Percentiles rank a stretch among this genome's conserved stretches.
Conservation (phyloP, 768 basidiomycete species). For the Mycena galericulata region DNA sequence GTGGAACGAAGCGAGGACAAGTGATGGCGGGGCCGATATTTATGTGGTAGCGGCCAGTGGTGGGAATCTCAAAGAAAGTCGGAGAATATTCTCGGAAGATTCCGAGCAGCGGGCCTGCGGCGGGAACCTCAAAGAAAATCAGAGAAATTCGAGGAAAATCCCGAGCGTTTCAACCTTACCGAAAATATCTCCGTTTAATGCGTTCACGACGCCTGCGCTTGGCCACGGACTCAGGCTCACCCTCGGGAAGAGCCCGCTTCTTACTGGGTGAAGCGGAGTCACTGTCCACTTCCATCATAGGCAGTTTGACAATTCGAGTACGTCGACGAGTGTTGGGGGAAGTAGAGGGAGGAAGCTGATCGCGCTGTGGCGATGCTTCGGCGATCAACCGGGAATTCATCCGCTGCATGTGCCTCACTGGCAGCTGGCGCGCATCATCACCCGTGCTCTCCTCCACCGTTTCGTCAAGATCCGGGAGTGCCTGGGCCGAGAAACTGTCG, state of each 20-base stretch:
- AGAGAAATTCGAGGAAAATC: no score
- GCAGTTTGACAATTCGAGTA: neutral
- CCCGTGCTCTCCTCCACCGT: neutral
- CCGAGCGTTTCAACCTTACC: neutral
- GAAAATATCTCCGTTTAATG: neutral
- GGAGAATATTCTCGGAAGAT: conserved; percentile 6
- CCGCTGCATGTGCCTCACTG: neutral
- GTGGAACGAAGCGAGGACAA: no score
- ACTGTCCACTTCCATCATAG: neutral
- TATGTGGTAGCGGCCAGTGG: no score
- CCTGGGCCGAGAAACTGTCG: neutral
- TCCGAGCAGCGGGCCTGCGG: no score
- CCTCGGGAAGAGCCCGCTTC: neutral
- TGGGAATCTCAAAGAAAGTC: neutral
- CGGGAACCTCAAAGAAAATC: no score
- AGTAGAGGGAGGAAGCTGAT: neutral
- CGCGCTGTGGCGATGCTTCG: neutral
- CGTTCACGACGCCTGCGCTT: neutral
- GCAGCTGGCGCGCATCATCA: neutral
- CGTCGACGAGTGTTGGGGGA: no score
- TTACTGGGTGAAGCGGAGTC: neutral
- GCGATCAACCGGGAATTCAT: neutral
- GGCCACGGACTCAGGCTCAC: neutral
- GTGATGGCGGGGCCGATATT: no score
- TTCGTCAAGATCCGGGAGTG: neutral